phyloP scores from a whole-genome alignment of 805 yeast species.

The Wickerhamiella australiensis region DNA sequence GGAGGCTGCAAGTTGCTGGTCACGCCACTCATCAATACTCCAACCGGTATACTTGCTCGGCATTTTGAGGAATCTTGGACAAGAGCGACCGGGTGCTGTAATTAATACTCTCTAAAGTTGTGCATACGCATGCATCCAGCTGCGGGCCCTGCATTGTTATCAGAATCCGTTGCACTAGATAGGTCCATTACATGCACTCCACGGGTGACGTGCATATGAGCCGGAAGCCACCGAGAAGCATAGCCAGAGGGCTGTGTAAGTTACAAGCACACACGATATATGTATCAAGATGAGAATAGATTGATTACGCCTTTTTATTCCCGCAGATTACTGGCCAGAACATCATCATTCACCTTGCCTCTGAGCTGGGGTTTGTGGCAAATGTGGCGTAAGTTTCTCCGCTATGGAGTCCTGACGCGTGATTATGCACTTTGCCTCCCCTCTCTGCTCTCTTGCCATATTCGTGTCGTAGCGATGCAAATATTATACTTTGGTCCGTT shows the following conservation, averaged over 20 bases:
- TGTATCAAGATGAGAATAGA: too few relatives aligned
- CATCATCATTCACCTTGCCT: neutral
- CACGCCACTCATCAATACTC: constrained; percentile 70
- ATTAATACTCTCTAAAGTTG: neutral
- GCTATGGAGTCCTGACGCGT: neutral
- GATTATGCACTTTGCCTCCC: constrained; percentile 4
- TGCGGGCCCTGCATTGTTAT: neutral
- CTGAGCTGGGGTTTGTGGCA: neutral
- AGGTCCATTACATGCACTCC: constrained; percentile 2
- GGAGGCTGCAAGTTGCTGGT: constrained; percentile 39
- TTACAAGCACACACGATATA: too few relatives aligned
- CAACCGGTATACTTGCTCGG: constrained; percentile 39
- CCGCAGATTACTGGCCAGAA: neutral
- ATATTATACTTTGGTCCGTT: constrained; percentile 24
- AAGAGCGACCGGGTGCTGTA: neutral
- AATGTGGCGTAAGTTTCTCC: constrained; percentile 3
- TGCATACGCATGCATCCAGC: constrained; percentile 3
- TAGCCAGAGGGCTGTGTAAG: too few relatives aligned
- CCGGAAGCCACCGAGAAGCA: neutral
- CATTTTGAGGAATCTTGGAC: neutral
- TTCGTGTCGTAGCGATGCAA: constrained; percentile 1
- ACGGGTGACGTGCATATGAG: neutral
- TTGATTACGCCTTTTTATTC: neutral
- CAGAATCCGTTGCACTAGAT: neutral
- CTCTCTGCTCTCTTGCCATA: neutral